Conservation (phyloP, 1,284 basidiomycete genomes). For the Hemileia vastatrix region DNA sequence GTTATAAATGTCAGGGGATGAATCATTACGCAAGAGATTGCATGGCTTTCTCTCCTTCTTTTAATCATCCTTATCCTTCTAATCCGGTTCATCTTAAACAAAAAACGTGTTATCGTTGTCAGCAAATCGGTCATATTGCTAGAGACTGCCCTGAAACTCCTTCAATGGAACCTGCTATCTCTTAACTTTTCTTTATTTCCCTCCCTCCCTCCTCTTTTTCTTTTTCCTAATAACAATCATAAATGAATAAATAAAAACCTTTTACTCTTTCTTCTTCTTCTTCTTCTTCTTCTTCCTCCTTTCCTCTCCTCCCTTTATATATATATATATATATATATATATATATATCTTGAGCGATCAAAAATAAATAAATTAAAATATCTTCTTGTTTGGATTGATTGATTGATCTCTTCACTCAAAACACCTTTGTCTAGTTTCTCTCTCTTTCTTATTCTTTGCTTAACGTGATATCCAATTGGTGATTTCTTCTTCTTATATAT, state of each 20-base stretch:
- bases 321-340: no score
- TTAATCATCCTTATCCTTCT: no score
- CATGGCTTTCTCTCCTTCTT: background rate
- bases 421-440: no score
- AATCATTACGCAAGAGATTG: conserved; percentile 13
- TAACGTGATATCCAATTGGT: no score
- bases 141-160: conserved; percentile 2
- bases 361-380: no score
- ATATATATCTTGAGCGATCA: no score
- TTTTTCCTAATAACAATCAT: background rate
- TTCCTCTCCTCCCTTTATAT: background rate
- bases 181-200: background rate
- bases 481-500: no score
- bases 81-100: no score
- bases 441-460: no score
- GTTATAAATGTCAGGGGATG: conserved; percentile 15
- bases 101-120: conserved; percentile 7
- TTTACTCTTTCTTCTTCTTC: background rate
- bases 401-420: no score
- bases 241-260: background rate
- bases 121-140: conserved; percentile 5
- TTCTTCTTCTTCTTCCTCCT: background rate
- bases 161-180: background rate
- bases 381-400: no score
- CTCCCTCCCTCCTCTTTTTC: background rate